Percentiles rank a stretch among this genome's conserved stretches.
Conservation (phyloP, 2,329 filamentous ascomycete genomes). For the Colletotrichum godetiae region DNA sequence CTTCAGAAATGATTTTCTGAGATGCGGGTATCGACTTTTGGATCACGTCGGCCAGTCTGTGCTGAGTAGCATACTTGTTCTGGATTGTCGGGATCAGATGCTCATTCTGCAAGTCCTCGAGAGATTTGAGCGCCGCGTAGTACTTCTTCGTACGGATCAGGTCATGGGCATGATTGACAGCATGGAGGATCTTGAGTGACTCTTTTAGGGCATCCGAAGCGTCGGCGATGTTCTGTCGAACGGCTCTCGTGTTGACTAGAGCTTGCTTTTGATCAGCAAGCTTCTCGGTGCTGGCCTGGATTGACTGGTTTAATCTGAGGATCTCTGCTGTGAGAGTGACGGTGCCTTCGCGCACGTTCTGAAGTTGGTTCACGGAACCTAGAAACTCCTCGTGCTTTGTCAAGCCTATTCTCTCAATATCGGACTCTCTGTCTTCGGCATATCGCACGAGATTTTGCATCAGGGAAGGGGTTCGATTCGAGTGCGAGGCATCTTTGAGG, state of each 20-base stretch:
- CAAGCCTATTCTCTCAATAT: constrained; percentile 94
- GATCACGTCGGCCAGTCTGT: constrained; percentile 94
- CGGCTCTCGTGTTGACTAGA: constrained; percentile 89
- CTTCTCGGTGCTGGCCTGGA: constrained; percentile 94
- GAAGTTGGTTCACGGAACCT: constrained; percentile 91
- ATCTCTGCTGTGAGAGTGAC: constrained; percentile 91
- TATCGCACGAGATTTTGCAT: constrained; percentile 84
- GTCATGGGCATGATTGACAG: constrained; percentile 95
- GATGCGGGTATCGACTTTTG: constrained; percentile 95
- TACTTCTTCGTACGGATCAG: constrained; percentile 93
- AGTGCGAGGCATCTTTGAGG: constrained; percentile 86
- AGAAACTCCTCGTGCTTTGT: constrained; percentile 98
- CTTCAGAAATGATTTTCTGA: constrained; percentile 92
- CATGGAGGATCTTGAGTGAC: constrained; percentile 89
- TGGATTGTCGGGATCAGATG: constrained; percentile 80
- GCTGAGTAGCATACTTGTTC: constrained; percentile 90
- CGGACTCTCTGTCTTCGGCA: constrained; percentile 85
- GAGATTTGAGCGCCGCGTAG: constrained; percentile 90
- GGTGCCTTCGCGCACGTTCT: constrained; percentile 90
- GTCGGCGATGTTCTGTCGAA: constrained; percentile 96
- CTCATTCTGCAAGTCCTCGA: constrained; percentile 96
- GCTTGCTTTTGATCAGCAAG: constrained; percentile 94
- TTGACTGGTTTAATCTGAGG: constrained; percentile 90
- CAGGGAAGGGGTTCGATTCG: constrained; percentile 78
- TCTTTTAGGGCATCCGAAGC: constrained; percentile 89